These are phyloP conservation scores for Saccharomyces hybrid DNA, from an alignment of 1,139 yeast species.

Conservation along the genomic window DNA sequence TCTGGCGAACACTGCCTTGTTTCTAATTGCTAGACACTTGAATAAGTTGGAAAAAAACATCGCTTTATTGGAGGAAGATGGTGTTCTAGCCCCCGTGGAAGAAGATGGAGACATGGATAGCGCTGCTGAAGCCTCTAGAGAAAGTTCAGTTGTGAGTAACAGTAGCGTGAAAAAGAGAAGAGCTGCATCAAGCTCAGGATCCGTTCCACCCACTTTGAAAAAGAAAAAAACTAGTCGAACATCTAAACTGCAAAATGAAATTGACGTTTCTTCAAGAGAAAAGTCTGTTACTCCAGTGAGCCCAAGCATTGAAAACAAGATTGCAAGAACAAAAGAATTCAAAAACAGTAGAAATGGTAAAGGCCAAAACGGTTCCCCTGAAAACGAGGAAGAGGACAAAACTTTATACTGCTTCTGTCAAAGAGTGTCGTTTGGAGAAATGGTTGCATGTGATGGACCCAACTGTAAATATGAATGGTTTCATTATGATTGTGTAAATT, in stretches of 20 bases:
- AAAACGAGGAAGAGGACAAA: constrained; percentile 35
- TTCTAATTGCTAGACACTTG: constrained; percentile 67
- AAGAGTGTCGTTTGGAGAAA: constrained; percentile 62
- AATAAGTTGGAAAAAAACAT: constrained; percentile 68
- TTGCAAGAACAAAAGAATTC: neutral
- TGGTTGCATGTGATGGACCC: constrained; percentile 75
- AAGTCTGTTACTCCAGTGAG: neutral
- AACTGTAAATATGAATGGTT: constrained; percentile 70
- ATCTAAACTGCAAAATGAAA: neutral
- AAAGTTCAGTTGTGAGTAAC: constrained; percentile 17
- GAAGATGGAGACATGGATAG: constrained; percentile 28
- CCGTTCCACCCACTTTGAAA: constrained; percentile 11
- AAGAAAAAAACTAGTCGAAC: constrained; percentile 19
- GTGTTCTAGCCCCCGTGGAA: constrained; percentile 56
- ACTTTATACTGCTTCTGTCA: constrained; percentile 62
- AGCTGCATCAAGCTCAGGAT: constrained; percentile 14
- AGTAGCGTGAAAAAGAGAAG: constrained; percentile 19
- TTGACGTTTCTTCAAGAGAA: neutral
- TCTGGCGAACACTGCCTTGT: constrained; percentile 77
- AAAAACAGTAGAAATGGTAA: neutral
- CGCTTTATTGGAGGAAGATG: constrained; percentile 69
- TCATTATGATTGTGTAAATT: constrained; percentile 69
- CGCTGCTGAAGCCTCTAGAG: constrained; percentile 25
- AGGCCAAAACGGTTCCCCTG: constrained; percentile 7
- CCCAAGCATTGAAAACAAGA: neutral